These are phyloP conservation scores for Hansenula sp. DNA, from an alignment of 1,139 yeast genomes.

Conservation along the genomic window DNA sequence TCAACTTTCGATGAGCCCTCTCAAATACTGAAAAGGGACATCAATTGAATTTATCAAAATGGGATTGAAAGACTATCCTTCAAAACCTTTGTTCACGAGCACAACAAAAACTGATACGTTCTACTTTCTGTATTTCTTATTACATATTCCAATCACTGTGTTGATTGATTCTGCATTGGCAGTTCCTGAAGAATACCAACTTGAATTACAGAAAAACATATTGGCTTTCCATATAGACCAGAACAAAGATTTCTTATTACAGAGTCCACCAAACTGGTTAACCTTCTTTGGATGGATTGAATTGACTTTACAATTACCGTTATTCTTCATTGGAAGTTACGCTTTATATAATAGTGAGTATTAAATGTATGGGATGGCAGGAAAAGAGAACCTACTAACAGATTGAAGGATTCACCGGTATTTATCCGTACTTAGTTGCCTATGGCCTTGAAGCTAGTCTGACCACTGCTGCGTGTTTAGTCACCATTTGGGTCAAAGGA, in stretches of 20 bases:
- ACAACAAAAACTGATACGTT: conserved; percentile 38
- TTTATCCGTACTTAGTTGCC: conserved; percentile 50
- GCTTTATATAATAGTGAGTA: conserved; percentile 16
- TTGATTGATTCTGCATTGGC: conserved; percentile 72
- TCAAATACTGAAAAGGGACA: too few species aligned
- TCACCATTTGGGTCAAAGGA: conserved; percentile 37
- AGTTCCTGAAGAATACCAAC: conserved; percentile 50
- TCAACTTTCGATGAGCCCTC: too few species aligned
- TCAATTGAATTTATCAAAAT: neutral
- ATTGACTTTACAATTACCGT: conserved; percentile 70
- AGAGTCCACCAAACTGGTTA: conserved; percentile 64
- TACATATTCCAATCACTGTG: conserved; percentile 75
- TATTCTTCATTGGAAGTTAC: conserved; percentile 47
- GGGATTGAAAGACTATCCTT: neutral
- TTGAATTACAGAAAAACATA: conserved; percentile 43
- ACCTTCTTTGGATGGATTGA: conserved; percentile 68
- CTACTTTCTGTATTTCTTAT: conserved; percentile 45
- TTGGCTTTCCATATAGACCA: conserved; percentile 53
- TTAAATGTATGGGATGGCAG: neutral
- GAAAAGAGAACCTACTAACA: neutral
- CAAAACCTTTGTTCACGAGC: conserved; percentile 13
- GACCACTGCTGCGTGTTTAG: conserved; percentile 66
- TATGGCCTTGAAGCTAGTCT: conserved; percentile 77
- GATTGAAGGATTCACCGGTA: conserved; percentile 23
- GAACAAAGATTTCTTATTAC: conserved; percentile 70